phyloP scores from a whole-genome alignment of 2,329 filamentous ascomycete species.

The Gnomoniopsis sp. region DNA sequence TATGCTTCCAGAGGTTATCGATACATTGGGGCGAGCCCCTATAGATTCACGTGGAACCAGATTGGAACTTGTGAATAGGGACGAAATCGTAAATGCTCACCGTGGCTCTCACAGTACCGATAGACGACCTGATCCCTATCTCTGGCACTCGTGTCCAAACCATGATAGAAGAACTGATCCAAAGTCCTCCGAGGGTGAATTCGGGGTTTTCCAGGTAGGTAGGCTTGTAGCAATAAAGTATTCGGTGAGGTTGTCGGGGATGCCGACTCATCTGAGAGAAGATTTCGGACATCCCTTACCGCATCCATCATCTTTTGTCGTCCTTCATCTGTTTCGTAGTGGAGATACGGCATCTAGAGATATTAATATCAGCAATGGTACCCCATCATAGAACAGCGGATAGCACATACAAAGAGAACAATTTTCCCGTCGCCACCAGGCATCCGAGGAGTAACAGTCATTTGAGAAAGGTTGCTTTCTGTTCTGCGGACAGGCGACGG shows the following conservation, averaged over 20 bases:
- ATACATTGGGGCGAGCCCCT: no score
- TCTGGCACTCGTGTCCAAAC: constrained; percentile 56
- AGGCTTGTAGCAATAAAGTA: constrained; percentile 44
- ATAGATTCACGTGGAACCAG: no score
- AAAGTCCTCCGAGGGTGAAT: constrained; percentile 60
- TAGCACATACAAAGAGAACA: constrained; percentile 19
- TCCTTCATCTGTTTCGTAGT: constrained; percentile 58
- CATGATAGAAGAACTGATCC: constrained; percentile 65
- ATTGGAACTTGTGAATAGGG: neutral
- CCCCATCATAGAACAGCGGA: neutral
- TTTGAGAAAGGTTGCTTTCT: constrained; percentile 21
- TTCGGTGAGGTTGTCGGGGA: constrained; percentile 31
- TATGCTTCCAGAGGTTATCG: neutral
- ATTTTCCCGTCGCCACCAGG: constrained; percentile 28
- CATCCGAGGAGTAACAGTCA: constrained; percentile 17
- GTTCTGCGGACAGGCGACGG: constrained; percentile 17
- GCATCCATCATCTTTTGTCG: constrained; percentile 55
- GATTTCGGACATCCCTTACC: constrained; percentile 31
- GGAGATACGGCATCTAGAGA: constrained; percentile 59
- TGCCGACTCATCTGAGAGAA: constrained; percentile 26
- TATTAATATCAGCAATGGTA: constrained; percentile 18
- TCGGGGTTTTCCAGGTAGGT: constrained; percentile 39
- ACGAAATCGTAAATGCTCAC: constrained; percentile 9
- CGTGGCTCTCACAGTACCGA: constrained; percentile 44
- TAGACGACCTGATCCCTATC: constrained; percentile 65